Evolutionary conservation across 192 early-diverging fungal species (phyloP).

Genomic region (Coemansia sp.): DNA sequence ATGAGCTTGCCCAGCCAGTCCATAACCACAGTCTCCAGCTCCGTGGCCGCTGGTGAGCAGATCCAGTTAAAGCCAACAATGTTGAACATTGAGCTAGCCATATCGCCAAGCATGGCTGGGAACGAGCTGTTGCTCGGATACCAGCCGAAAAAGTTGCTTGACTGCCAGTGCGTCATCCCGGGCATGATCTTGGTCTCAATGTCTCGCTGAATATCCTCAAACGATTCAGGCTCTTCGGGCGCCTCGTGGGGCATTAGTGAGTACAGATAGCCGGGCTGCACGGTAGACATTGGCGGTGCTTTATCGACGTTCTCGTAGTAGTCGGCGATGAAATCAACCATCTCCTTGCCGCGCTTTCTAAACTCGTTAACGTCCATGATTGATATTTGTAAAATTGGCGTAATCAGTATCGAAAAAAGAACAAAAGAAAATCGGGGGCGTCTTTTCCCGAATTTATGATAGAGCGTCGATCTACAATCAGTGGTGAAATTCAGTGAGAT

Average conservation of each 20-base stretch:
- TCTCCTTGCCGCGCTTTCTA: conserved; percentile 60
- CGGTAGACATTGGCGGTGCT: conserved; percentile 50
- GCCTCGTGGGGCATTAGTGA: conserved; percentile 57
- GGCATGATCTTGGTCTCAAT: conserved; percentile 62
- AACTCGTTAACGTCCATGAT: conserved; percentile 58
- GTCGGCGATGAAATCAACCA: conserved; percentile 59
- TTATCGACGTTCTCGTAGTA: conserved; percentile 60
- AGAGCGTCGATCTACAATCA: too few relatives aligned
- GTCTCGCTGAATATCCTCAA: conserved; percentile 51
- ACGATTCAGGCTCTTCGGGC: conserved; percentile 55
- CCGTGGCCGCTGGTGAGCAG: conserved; percentile 62
- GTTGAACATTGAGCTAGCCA: conserved; percentile 63
- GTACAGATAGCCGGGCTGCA: conserved; percentile 61
- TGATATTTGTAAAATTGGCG: conserved; percentile 18
- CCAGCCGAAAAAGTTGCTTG: conserved; percentile 65
- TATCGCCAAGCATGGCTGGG: conserved; percentile 61
- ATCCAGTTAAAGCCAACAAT: conserved; percentile 60
- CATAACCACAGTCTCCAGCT: conserved; percentile 62
- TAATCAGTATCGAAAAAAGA: conserved; percentile 57
- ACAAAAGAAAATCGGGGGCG: too few relatives aligned
- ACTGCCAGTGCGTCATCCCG: conserved; percentile 72
- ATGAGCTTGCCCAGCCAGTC: conserved; percentile 68
- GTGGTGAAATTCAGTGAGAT: too few relatives aligned
- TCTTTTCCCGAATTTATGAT: too few relatives aligned
- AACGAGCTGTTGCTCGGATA: conserved; percentile 59